Conservation (phyloP, 2,329 filamentous ascomycete species). For the Diaporthe batatas region DNA sequence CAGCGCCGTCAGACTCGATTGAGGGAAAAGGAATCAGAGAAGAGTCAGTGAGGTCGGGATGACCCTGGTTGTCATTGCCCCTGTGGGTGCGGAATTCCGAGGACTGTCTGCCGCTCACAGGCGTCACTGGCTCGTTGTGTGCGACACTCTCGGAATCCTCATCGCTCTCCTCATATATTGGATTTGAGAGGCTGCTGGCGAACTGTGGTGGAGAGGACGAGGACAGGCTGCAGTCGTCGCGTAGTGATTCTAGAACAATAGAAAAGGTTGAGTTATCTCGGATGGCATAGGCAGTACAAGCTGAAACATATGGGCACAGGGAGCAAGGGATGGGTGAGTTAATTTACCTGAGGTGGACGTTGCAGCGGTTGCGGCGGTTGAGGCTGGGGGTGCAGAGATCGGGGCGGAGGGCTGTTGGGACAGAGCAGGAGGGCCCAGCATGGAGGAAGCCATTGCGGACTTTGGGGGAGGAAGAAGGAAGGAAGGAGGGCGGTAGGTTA, state of each 20-base stretch:
- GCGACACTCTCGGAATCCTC: slow-evolving; percentile 70
- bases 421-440: slow-evolving; percentile 48
- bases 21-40: slow-evolving; percentile 43
- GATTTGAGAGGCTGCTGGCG: slow-evolving; percentile 63
- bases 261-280: slow-evolving; percentile 42
- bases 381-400: slow-evolving; percentile 19
- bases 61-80: slow-evolving; percentile 52
- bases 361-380: slow-evolving; percentile 12
- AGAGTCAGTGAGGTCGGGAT: slow-evolving; percentile 48
- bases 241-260: slow-evolving; percentile 37
- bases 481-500: slow-evolving; percentile 12
- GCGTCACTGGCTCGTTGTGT: slow-evolving; percentile 72
- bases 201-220: slow-evolving; percentile 62
- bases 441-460: slow-evolving; percentile 49
- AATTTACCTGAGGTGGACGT: slow-evolving; percentile 26
- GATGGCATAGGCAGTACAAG: slow-evolving; percentile 13
- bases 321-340: slow-evolving; percentile 39
- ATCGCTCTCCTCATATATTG: slow-evolving; percentile 70
- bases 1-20: slow-evolving; percentile 31
- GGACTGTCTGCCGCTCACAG: slow-evolving; percentile 69
- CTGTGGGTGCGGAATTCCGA: slow-evolving; percentile 65
- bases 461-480: slow-evolving; percentile 15
- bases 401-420: slow-evolving; percentile 48
- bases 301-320: slow-evolving; percentile 2
- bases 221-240: slow-evolving; percentile 46